Base-by-base conservation (phyloP, 1,139 yeast species). In the Blastobotrys niveus region DNA sequence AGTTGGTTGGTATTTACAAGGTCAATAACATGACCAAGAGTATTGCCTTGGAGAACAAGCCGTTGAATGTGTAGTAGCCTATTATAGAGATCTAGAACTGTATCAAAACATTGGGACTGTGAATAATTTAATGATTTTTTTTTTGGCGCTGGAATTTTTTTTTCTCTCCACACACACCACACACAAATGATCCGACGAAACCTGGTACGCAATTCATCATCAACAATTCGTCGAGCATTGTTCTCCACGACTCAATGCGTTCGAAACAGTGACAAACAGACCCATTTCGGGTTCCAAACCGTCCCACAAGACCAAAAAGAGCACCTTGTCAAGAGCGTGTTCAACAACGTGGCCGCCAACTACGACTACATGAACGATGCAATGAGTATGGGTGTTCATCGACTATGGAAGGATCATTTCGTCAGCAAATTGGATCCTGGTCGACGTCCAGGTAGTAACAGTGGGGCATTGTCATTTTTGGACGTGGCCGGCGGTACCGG, bases 401-500 rank as follows among this genome's bases (percentile, higher is more conserved):
- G 98, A 57, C 70, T 89, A 45, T 91, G 99, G 99, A 91, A 91
- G 62, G 80, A 77, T 60, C 95, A 89, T 61, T 83, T 91, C 61
- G 89, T 91, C 56, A 74, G 79, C 56, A 78, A 88, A 55, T 71
- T 91, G 50, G 96, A 91, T 60, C 95, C 96, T 34, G 99, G 99
- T 34, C 80, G 80, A 72, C 78, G 97, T 60, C 89, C 95, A 3
- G 94, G 91, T 36, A 79, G 88, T 8, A 76, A 79, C 54, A n/a
- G n/a, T n/a, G n/a, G n/a, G n/a, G 96, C 96, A 1, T 71, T 91
- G 60, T 79, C 81, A 51, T 89, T 91, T 59, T 73, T 91, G 52
- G 99, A 91, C 66, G 97, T 93, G 45, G 99, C 98, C 31, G 99
- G 98, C 48, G 99, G 99, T 26, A 88, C 97, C 14, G 99, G 98